Base-by-base conservation (phyloP, 2,329 filamentous ascomycete genomes). In the Phoma sp. region DNA sequence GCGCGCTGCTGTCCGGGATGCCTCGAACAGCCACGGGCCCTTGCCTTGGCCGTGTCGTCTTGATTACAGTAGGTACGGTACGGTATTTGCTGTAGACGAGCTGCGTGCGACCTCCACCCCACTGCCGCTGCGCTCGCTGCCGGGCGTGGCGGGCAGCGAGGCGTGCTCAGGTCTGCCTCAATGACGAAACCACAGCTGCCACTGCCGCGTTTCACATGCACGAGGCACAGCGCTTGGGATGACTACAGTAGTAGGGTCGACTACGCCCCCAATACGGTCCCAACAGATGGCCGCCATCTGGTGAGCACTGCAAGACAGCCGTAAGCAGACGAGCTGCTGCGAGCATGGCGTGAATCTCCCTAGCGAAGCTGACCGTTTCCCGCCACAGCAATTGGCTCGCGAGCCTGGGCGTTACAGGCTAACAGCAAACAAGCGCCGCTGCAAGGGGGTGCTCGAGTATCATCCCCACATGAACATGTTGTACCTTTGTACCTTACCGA, bases 401-500 rank as follows among this genome's bases (percentile, higher is more conserved):
- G 41, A 46, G 55, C 51, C 55, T 55, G 63, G 45, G 25, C 60
- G 59, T 67, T 70, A 68, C 57, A 59, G 59, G 60, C 68, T 69
- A 71, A 55, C 51, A 56, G 57, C 58, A 35, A 22, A 52, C 53
- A 57, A 66, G 65, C 64, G 67, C 64, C 54, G 65, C 68, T 73
- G 71, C 71, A 74, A 74, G 71, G 71, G 69, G 60, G 62, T 35
- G 41, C 58, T 67, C 59, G 60, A 70, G 59, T 61, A 63, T 61
- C 68, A 68, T 72, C 67, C 70, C 70, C 71, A 62, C 47, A 60
- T 55, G 48, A 57, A 30, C 45, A 57, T 68, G 52, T 63, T 61
- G 65, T 70, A 66, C 63, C 65, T 71, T 63, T 70, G 71, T 74
- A 74, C 71, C 71, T 74, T 74, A 62, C 71, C 61, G 71, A 73